Evolutionary conservation across 2,329 filamentous ascomycete species (phyloP).

Genomic region (Xylariaceae sp.): DNA sequence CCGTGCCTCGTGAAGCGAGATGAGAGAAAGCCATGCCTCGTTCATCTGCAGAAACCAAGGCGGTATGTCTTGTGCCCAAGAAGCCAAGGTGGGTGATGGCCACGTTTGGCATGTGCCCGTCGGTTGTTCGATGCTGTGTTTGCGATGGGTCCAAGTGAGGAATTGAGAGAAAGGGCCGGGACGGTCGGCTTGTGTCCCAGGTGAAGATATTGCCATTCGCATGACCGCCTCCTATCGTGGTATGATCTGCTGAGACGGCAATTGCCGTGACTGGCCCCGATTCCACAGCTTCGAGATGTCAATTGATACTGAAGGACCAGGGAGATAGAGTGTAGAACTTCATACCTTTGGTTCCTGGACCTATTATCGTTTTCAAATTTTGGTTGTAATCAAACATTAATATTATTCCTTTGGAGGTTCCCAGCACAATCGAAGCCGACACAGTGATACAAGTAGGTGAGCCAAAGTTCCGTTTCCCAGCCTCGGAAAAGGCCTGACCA

Average conservation of each 20-base stretch:
- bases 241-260: conserved; percentile 89
- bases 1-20: conserved; percentile 85
- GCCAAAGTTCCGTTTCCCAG: conserved; percentile 88
- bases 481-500: conserved; percentile 85
- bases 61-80: conserved; percentile 86
- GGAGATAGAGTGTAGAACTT: conserved; percentile 18
- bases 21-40: conserved; percentile 98
- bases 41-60: conserved; percentile 90
- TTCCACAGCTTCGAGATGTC: conserved; percentile 65
- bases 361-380: conserved; percentile 88
- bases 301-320: conserved; percentile 20
- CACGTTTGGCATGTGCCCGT: conserved; percentile 77
- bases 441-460: conserved; percentile 84
- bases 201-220: conserved; percentile 90
- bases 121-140: conserved; percentile 60
- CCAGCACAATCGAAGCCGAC: conserved; percentile 82
- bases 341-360: conserved; percentile 81
- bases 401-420: conserved; percentile 91
- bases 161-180: conserved; percentile 84
- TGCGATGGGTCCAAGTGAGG: conserved; percentile 67
- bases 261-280: conserved; percentile 83
- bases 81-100: conserved; percentile 91
- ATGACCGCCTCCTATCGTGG: conserved; percentile 86
- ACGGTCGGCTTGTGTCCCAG: conserved; percentile 83
- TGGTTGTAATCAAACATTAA: conserved; percentile 98